Evolutionary conservation across 164 flowering plant species (phyloP), one percentile per base, ranked within the genome.

Genomic region (Malania oleifera): DNA sequence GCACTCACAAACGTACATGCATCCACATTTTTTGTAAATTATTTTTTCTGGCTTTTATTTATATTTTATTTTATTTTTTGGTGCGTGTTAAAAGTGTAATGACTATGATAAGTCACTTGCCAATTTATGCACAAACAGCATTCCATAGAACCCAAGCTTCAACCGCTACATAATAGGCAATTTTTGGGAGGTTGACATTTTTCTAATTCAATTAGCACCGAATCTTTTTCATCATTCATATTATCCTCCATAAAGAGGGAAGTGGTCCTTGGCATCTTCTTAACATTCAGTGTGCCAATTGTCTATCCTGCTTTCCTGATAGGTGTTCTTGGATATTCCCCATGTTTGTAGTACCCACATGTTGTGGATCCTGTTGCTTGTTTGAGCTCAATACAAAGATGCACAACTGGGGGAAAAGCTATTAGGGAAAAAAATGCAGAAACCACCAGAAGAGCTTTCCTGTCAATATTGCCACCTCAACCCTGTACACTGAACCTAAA

Each of bases 211-310:
- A 25, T 49, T 27, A 20, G 35, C 35, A 31, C 9, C 9, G 4
- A 31, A 9, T 31, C 9, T 31, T 31, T 10, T n/a, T 24, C n/a
- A 24, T 48, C 23, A 25, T 22, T 3, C 9, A 29, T 1, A 18
- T 7, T 7, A 17, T 43, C 46, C n/a, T n/a, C 8, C 4, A 1
- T 2, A n/a, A 29, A n/a, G n/a, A n/a, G n/a, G 29, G 46, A 48
- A 7, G 28, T 59, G 54, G 54, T 59, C 54, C 40, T 20, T 38
- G 17, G 28, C 45, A 55, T 55, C 20, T 55, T 23, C 19, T 52
- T 15, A 39, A 38, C 1, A 17, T n/a, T 6, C n/a, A n/a, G n/a
- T n/a, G 22, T 63, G 66, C 66, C 67, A 68, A 57, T 47, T 63
- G 61, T 53, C 64, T 19, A n/a, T 25, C n/a, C 34, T 45, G 5